Conservation (phyloP, 805 yeast genomes). For the Zygoascus flipseniorum region DNA sequence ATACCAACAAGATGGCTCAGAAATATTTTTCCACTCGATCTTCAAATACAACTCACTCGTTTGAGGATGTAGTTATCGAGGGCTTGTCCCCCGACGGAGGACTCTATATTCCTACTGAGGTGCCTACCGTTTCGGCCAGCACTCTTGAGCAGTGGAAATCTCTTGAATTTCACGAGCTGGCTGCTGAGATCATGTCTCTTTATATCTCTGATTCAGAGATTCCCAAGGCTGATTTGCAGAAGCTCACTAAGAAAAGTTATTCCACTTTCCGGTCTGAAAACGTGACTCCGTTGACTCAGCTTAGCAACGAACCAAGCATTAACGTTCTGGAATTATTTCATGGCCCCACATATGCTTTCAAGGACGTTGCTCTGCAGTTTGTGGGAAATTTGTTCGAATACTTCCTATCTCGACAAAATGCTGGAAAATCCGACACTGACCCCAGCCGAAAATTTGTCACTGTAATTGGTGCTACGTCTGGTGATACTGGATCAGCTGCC, state of each 20-base stretch:
- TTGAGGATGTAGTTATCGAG: constrained; percentile 36
- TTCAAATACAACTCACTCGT: constrained; percentile 23
- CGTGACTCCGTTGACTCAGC: constrained; percentile 71
- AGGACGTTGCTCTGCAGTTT: constrained; percentile 96
- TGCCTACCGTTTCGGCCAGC: constrained; percentile 57
- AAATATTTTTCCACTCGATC: constrained; percentile 34
- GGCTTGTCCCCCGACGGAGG: constrained; percentile 98
- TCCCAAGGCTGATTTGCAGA: constrained; percentile 55
- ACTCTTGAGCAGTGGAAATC: constrained; percentile 62
- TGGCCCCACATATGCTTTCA: constrained; percentile 98
- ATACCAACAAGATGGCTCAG: constrained; percentile 7
- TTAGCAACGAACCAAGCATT: constrained; percentile 50
- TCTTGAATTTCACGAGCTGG: constrained; percentile 75
- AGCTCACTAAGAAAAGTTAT: constrained; percentile 63
- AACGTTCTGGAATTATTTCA: constrained; percentile 90
- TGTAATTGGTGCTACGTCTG: constrained; percentile 98
- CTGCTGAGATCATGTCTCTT: constrained; percentile 73
- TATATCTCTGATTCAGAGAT: constrained; percentile 72
- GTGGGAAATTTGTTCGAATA: constrained; percentile 95
- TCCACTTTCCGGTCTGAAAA: constrained; percentile 81
- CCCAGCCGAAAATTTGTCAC: constrained; percentile 72
- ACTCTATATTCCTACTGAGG: constrained; percentile 74
- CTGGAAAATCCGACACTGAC: constrained; percentile 35
- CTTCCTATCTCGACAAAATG: constrained; percentile 72
- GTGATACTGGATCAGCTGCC: constrained; percentile 99